phyloP scores from a whole-genome alignment of 176 grass and related monocot genomes.

The Triticum turgidum region DNA sequence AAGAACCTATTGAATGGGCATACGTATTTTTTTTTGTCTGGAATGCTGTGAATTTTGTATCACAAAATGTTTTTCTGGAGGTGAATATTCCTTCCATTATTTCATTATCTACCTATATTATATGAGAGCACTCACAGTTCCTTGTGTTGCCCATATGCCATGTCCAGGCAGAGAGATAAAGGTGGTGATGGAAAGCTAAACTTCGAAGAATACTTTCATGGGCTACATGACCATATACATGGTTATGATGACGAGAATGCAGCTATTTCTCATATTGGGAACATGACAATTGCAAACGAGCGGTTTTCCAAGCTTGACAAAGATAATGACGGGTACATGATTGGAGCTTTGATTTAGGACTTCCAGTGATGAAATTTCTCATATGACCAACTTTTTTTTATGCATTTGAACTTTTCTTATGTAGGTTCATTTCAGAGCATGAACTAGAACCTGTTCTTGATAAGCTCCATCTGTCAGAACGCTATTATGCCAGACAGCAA shows the following conservation, averaged over 20 bases:
- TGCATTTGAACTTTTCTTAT: slow-evolving; percentile 15
- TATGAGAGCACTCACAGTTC: slow-evolving; percentile 11
- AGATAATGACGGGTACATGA: slow-evolving; percentile 68
- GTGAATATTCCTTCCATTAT: background rate
- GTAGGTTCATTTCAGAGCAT: slow-evolving; percentile 72
- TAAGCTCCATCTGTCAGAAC: slow-evolving; percentile 80
- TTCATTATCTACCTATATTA: slow-evolving; percentile 18
- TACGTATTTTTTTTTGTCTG: background rate
- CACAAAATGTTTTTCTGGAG: background rate
- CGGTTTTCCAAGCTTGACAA: slow-evolving; percentile 76
- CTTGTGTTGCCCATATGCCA: slow-evolving; percentile 22
- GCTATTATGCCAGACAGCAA: slow-evolving; percentile 80
- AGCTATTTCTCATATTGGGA: slow-evolving; percentile 55
- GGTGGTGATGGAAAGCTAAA: slow-evolving; percentile 74
- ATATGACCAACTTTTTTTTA: slow-evolving; percentile 1
- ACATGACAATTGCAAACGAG: slow-evolving; percentile 48
- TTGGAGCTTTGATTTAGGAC: slow-evolving; percentile 7
- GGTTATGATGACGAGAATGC: slow-evolving; percentile 57
- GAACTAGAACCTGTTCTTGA: slow-evolving; percentile 69
- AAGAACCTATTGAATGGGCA: background rate
- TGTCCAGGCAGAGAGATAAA: slow-evolving; percentile 69
- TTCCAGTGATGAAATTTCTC: background rate
- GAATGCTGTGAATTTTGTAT: slow-evolving; percentile 14
- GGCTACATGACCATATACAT: slow-evolving; percentile 62
- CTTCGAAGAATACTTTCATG: slow-evolving; percentile 70